Percentiles rank a stretch among this genome's conserved stretches.
Evolutionary conservation across 2,329 filamentous ascomycete species (phyloP).

Genomic region (Fusarium nanum): DNA sequence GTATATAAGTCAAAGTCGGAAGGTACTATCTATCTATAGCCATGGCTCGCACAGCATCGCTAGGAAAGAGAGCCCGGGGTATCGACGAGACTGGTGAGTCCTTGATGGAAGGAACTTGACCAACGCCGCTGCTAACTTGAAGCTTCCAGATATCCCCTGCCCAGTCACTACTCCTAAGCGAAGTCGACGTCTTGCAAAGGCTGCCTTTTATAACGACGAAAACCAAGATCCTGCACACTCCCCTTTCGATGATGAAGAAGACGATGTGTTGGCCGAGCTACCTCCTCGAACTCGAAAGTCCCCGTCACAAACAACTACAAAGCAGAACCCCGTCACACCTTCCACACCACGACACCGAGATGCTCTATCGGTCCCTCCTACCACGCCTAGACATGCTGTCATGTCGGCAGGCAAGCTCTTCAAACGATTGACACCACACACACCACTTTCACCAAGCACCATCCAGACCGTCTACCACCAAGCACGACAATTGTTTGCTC

Average conservation of each 20-base stretch:
- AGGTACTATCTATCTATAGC: conserved; percentile 20
- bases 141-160: conserved; percentile 39
- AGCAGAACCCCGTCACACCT: conserved; percentile 71
- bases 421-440: conserved; percentile 82
- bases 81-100: conserved; percentile 49
- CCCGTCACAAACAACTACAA: conserved; percentile 49
- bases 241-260: conserved; percentile 55
- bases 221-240: conserved; percentile 64
- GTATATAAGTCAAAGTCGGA: conserved; percentile 22
- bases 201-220: conserved; percentile 70
- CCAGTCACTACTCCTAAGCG: conserved; percentile 57
- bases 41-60: conserved; percentile 47
- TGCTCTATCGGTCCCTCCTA: conserved; percentile 76
- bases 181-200: conserved; percentile 56
- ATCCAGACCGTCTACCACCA: conserved; percentile 84
- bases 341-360: conserved; percentile 83
- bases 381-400: conserved; percentile 87
- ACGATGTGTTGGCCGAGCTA: conserved; percentile 54
- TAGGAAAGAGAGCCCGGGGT: conserved; percentile 53
- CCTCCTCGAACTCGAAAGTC: conserved; percentile 47
- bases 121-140: conserved; percentile 31
- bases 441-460: conserved; percentile 75
- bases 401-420: conserved; percentile 79
- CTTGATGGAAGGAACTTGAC: conserved; percentile 8
- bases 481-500: conserved; percentile 87